phyloP scores from a whole-genome alignment of 371 early-diverging fungal species.

The Zopfochytrium polystomum region DNA sequence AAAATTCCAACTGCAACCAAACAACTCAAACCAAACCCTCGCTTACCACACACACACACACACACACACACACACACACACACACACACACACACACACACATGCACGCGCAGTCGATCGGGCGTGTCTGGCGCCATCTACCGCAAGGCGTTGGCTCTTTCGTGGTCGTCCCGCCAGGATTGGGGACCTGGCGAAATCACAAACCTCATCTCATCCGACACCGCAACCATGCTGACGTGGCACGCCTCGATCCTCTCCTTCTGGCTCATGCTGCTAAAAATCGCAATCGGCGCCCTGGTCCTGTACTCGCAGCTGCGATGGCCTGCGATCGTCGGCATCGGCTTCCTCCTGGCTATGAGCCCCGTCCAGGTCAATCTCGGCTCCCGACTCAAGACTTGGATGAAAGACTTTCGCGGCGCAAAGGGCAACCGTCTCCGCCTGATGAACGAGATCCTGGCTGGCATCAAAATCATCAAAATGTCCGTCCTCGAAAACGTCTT shows the following conservation, averaged over 20 bases:
- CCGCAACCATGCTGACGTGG: constrained; percentile 48
- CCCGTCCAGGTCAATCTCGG: constrained; percentile 48
- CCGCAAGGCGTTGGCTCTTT: constrained; percentile 70
- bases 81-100: no score
- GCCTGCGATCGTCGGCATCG: constrained; percentile 84
- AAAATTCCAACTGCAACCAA: no score
- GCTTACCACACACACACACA: no score
- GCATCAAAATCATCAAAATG: constrained; percentile 78
- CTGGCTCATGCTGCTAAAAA: constrained; percentile 94
- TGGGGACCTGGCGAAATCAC: constrained; percentile 86
- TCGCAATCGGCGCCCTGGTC: constrained; percentile 70
- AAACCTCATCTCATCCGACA: constrained; percentile 90
- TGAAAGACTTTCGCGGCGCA: constrained; percentile 84
- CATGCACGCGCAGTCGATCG: no score
- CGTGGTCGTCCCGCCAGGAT: constrained; percentile 74
- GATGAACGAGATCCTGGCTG: constrained; percentile 91
- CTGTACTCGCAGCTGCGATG: constrained; percentile 80
- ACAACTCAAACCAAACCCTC: no score
- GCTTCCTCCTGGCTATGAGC: constrained; percentile 64
- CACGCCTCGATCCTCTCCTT: constrained; percentile 73
- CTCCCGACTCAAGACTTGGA: no score
- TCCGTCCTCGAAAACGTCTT: constrained; percentile 63
- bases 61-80: no score
- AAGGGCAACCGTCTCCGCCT: constrained; percentile 85
- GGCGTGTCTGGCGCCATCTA: no score